Percentiles rank a stretch among this genome's conserved stretches.
Conservation (phyloP, 768 basidiomycete genomes). For the Termitomyces sp. region DNA sequence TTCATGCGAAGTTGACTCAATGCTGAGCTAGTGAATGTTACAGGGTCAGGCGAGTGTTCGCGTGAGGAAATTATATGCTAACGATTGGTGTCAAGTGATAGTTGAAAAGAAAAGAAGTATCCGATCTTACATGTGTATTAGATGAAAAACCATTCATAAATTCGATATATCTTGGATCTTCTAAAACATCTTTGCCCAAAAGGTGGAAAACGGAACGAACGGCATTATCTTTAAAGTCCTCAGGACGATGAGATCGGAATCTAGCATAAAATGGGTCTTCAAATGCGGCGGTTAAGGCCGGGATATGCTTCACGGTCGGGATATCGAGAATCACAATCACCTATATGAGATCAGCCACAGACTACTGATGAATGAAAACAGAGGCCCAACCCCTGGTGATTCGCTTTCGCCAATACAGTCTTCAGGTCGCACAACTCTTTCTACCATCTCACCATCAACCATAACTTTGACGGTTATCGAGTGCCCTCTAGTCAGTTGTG, state of each 20-base stretch:
- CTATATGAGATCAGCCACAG: constrained; percentile 27
- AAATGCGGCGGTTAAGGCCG: constrained; percentile 47
- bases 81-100: not conserved
- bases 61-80: constrained; percentile 79
- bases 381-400: constrained; percentile 36
- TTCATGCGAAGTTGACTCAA: constrained; percentile 71
- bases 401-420: constrained; percentile 58
- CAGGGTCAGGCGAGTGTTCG: constrained; percentile 55
- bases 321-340: constrained; percentile 70
- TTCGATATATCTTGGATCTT: constrained; percentile 61
- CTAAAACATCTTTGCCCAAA: constrained; percentile 66
- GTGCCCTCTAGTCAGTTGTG: constrained; percentile 61
- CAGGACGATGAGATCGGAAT: constrained; percentile 41
- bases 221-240: constrained; percentile 37
- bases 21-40: constrained; percentile 74
- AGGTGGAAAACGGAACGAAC: constrained; percentile 67
- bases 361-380: not conserved
- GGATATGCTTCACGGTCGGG: constrained; percentile 57
- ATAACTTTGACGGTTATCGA: constrained; percentile 53
- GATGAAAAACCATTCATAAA: constrained; percentile 72
- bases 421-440: constrained; percentile 54
- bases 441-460: constrained; percentile 36
- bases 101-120: not conserved
- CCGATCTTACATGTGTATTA: constrained; percentile 52
- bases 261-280: constrained; percentile 42